Evolutionary conservation across 2,329 filamentous ascomycete genomes (phyloP), one percentile per base, ranked within the genome.

Genomic region (Aspergillus tamarii): DNA sequence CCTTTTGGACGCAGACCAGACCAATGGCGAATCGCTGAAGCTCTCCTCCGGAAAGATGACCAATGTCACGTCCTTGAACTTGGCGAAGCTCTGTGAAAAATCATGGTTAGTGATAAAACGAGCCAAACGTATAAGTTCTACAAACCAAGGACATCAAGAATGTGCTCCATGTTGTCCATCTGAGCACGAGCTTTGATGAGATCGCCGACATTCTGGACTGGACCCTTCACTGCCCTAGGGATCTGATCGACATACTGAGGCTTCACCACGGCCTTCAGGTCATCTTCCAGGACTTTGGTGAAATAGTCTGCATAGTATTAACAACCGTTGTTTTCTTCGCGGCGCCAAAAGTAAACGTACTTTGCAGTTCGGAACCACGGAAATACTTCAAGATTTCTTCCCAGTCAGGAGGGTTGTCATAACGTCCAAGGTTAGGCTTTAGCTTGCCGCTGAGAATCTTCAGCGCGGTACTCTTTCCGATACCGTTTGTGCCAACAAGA

Each of bases 241-340:
- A 99, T 94, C 83, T 98, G 95, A 74, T 99, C 95, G 74, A 99
- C 95, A 84, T 99, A 97, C 83, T 99, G 96, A 63, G 95, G 95
- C 87, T 99, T 99, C 73, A 98, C 94, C 63, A 99, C 92, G 65
- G 96, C 94, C 85, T 97, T 97, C 70, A 99, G 86, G 75, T 99
- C 89, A 78, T 99, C 95, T 78, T 99, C 95, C 64, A 99, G 86
- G 52, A 99, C 88, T 83, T 98, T 99, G 70, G 95, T 98, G 80
- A 99, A 98, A 84, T 99, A 99, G 84, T 99, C 92, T 93, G 71
- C 23, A 56, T 21, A 11, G 48, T 12, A 74, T 72, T 74, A 64
- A 63, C 60, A 45, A 43, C n/a, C 19, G 19, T 23, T 19, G 28
- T 34, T 10, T 46, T 2, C 19, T n/a, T 14, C 12, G 6, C 26